Base-by-base conservation (phyloP, 306 rosid species). In the Carpinus viminea region DNA sequence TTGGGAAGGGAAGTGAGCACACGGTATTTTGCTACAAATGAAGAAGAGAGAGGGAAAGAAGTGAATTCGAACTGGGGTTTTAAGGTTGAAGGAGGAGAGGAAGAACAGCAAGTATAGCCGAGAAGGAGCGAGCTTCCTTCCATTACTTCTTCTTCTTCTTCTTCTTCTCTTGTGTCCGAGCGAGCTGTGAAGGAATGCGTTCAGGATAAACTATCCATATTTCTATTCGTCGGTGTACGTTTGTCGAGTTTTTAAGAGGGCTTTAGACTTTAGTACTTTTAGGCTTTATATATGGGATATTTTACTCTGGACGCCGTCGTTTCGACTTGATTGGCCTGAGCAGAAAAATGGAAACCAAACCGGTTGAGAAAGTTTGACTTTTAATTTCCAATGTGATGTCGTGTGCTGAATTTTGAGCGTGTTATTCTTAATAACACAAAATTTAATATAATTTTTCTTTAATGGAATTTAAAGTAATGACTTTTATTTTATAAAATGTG, bases 111-210 rank as follows among this genome's bases (percentile, higher is more conserved):
- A 46, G 61, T 57, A 64, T 71, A 70, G 64, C 46, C 17, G 53
- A 60, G n/a, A 48, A 80, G 73, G 53, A 74, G 69, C 17, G 79
- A 72, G 76, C 51, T 72, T 75, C 76, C 79, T 78, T 75, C 86
- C 88, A 82, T 82, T 57, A 74, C 20, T 65, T 13, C 10, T 31
- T 20, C 8, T 21, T 8, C 34, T 57, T 9, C 28, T 56, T 20
- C 26, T 56, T 31, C 34, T 31, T 31, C 34, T 31, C 45, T 41
- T 6, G 45, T 41, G 45, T 21, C 65, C 13, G 65, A 59, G 65
- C 31, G 36, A 21, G 36, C 65, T 12, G 65, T 24, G 34, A 12
- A 59, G 16, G 52, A 11, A n/a, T 2, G 65, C 12, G 2, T 21
- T 24, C 2, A 59, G 13, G 65, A 59, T 59, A 59, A 11, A 5